These are phyloP conservation scores for Prototheca cutis DNA, from an alignment of 163 green algal genomes.

Conservation along the genomic window DNA sequence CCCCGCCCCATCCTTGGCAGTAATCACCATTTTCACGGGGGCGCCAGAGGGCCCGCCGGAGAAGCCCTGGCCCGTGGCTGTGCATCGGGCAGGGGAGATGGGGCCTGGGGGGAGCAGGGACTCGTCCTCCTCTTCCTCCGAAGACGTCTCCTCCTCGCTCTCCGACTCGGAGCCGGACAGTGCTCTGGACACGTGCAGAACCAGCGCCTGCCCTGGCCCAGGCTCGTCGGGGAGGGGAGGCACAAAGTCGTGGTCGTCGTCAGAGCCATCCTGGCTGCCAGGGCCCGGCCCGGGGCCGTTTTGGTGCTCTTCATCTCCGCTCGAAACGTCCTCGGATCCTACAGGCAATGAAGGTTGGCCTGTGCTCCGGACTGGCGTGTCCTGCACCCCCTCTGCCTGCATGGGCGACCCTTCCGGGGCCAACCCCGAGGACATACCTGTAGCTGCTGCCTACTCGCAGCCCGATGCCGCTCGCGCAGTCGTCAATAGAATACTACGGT, in stretches of 20 bases:
- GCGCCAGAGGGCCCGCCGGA: slow-evolving; percentile 27
- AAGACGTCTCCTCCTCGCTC: slow-evolving; percentile 1
- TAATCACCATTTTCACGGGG: slow-evolving; percentile 43
- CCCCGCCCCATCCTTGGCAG: slow-evolving; percentile 39
- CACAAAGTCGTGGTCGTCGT: not conserved
- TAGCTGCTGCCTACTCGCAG: no score
- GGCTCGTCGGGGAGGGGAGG: not conserved
- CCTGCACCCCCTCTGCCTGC: no score
- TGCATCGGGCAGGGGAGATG: slow-evolving; percentile 52
- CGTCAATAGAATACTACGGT: no score
- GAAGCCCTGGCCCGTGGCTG: slow-evolving; percentile 54
- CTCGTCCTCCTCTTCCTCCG: slow-evolving; percentile 32
- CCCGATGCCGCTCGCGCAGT: no score
- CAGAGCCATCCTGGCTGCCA: no score
- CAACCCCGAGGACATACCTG: no score
- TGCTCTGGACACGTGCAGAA: slow-evolving; percentile 5
- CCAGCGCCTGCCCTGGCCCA: not conserved
- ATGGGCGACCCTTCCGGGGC: no score
- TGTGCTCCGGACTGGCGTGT: no score
- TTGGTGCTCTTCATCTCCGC: no score
- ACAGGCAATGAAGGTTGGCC: not conserved
- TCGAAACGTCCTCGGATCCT: not conserved
- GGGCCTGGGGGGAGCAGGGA: slow-evolving; percentile 40
- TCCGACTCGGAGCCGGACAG: slow-evolving; percentile 9
- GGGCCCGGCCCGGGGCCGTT: no score